Evolutionary conservation across 108 stramenopile species (phyloP), one percentile per base, ranked within the genome.

Genomic region (Aurantiochytrium sp.): DNA sequence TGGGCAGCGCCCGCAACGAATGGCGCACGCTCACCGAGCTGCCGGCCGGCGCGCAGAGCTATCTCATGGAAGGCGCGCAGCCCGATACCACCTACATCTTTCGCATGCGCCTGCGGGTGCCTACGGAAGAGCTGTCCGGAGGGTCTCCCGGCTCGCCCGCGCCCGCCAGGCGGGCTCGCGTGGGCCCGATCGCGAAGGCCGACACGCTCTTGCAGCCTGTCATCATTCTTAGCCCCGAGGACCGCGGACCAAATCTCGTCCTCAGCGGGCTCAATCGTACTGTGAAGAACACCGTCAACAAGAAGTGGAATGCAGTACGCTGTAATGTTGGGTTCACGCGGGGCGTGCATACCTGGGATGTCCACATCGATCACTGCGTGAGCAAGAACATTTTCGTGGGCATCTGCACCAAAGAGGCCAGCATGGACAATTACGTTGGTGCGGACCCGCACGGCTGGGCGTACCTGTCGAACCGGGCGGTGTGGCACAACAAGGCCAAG

Each of bases 401-500:
- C 5, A 91, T 93, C 24, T 65, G 86, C 10, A 41, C 68, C 4
- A 37, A 53, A 15, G 88, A 90, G 31, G 88, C 90, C 4, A 24
- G 52, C 34, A 87, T 92, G 41, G 89, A 90, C 36, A 92, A 92
- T 55, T 93, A 93, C 37, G 92, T 93, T 27, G 93, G 93, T 54
- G 52, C 87, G 36, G 93, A 93, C 55, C 55, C 52, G 39, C 55
- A 68, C 31, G 92, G 93, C 52, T 93, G 93, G 93, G 93, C 90
- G 4, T 93, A 91, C 90, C 87, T 93, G 24, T 92, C 93, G 27
- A 93, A 93, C 90, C 91, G 88, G 54, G 92, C 93, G 4, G 86
- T 93, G 24, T 93, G 93, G 93, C 93, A 93, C 89, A 90, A 92
- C 90, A 92, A 92, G 87, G 41, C 87, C 34, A 92, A 92, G 91